These are phyloP conservation scores for Coemansia sp. DNA, from an alignment of 192 early-diverging fungal genomes.

Conservation along the genomic window DNA sequence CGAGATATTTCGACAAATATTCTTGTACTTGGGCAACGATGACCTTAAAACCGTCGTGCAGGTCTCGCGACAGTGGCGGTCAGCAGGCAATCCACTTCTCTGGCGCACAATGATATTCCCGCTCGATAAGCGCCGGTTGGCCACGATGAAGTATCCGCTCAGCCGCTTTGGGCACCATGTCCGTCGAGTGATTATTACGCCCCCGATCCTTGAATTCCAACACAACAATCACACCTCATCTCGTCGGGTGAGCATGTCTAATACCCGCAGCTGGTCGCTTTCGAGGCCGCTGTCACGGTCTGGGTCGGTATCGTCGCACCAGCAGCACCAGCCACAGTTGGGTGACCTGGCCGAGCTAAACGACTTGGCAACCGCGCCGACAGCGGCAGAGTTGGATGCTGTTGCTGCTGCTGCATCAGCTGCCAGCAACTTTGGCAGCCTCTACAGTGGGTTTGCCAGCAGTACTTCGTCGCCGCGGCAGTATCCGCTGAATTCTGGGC, in stretches of 20 bases:
- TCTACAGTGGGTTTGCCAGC: constrained; percentile 31
- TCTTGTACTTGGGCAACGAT: constrained; percentile 30
- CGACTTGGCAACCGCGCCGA: not conserved
- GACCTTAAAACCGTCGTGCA: constrained; percentile 35
- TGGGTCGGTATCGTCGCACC: constrained; percentile 25
- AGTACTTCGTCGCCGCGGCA: constrained; percentile 23
- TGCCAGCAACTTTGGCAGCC: constrained; percentile 1
- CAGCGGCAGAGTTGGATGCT: not conserved
- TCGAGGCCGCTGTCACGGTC: constrained; percentile 42
- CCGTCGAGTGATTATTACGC: constrained; percentile 44
- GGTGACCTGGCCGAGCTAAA: constrained; percentile 1
- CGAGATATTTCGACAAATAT: constrained; percentile 43
- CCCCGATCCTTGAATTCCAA: constrained; percentile 37
- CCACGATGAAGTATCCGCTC: constrained; percentile 41
- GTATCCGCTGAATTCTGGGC: constrained; percentile 6
- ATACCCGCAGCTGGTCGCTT: constrained; percentile 38
- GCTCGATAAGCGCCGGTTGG: constrained; percentile 51
- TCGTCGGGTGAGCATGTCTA: constrained; percentile 42
- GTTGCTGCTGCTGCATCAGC: not conserved
- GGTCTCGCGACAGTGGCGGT: constrained; percentile 49
- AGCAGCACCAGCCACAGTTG: constrained; percentile 25
- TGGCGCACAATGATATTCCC: constrained; percentile 54
- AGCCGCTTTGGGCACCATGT: constrained; percentile 45
- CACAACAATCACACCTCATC: constrained; percentile 25
- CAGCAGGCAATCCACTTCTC: constrained; percentile 45